Base-by-base conservation (phyloP, 768 basidiomycete genomes). In the Ramaria sp. region DNA sequence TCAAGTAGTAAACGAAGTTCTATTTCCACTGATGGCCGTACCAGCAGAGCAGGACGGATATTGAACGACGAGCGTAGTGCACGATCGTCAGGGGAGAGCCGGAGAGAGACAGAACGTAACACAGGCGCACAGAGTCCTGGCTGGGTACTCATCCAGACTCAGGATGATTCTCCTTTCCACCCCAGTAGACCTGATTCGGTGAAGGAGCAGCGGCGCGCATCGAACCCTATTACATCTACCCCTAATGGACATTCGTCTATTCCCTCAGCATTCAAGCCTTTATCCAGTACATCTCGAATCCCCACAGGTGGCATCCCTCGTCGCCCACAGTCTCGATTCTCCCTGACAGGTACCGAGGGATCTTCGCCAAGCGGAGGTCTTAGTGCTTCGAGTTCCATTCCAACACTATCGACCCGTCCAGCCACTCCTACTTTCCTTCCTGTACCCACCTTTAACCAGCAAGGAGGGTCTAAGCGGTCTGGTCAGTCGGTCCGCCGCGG, bases 131-230 rank as follows among this genome's bases (percentile, higher is more conserved):
- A 56, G 41, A 58, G 57, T 27, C 57, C 57, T 16, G 88, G 88
- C 52, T 91, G 88, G 88, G 88, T 91, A 39, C 77, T 91, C 36
- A 87, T 91, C 48, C 53, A 55, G 37, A 55, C 53, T 27, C 88
- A 89, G 87, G 88, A 90, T 59, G 88, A 89, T 63, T 83, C 84
- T 1, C 84, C 87, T 22, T 82, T 81, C 15, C 85, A 83, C 20
- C 72, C 71, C 28, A 42, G 84, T 79, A 65, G 72, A 76, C 44
- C 69, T 71, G 57, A 45, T 20, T 27, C 50, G 22, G 75, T 75
- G 52, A 74, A 76, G 57, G 79, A 81, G 62, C 71, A 73, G 56
- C 73, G 83, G 55, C 74, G 83, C 61, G 65, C 77, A 36, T 79
- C 83, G 16, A 87, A 82, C 58, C 83, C 85, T 20, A 71, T 74